A percentile compares a stretch with the other conserved stretches of the same genome.
These are phyloP conservation scores for Boletus insuetus DNA, from an alignment of 768 basidiomycete genomes.

Conservation along the genomic window DNA sequence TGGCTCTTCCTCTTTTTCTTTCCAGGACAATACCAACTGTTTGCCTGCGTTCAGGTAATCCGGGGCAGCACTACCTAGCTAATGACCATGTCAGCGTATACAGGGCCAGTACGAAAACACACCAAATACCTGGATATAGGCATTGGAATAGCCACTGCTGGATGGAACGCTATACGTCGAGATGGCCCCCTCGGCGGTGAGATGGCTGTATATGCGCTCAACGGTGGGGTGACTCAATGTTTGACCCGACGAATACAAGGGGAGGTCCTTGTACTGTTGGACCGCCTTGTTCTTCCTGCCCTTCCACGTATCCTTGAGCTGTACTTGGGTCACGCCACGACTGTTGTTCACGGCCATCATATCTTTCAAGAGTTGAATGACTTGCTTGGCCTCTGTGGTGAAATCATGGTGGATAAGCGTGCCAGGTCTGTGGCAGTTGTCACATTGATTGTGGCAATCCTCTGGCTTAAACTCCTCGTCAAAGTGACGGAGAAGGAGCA, in stretches of 20 bases:
- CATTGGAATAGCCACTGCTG: constrained; percentile 47
- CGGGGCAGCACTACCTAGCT: constrained; percentile 20
- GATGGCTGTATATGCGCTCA: constrained; percentile 63
- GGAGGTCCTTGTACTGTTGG: constrained; percentile 46
- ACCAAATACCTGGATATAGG: constrained; percentile 49
- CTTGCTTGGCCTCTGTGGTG: constrained; percentile 51
- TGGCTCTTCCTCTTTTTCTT: constrained; percentile 17
- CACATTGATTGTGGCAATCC: constrained; percentile 70
- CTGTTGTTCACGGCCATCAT: constrained; percentile 41
- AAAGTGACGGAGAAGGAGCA: constrained; percentile 87
- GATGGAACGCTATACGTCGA: constrained; percentile 43
- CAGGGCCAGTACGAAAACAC: background rate
- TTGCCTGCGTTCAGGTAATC: constrained; percentile 22
- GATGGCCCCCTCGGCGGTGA: constrained; percentile 52
- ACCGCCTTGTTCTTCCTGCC: constrained; percentile 52
- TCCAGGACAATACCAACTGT: constrained; percentile 25
- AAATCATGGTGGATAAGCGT: constrained; percentile 53
- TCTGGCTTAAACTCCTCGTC: constrained; percentile 71
- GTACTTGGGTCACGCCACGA: constrained; percentile 55
- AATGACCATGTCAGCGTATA: constrained; percentile 1
- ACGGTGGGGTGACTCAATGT: constrained; percentile 48
- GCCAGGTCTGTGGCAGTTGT: constrained; percentile 69
- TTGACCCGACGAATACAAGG: constrained; percentile 54
- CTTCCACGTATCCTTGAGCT: constrained; percentile 60
- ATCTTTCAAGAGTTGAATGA: constrained; percentile 56